These are phyloP conservation scores for Basipetospora chlamydospora DNA, from an alignment of 2,329 filamentous ascomycete species.

Conservation along the genomic window DNA sequence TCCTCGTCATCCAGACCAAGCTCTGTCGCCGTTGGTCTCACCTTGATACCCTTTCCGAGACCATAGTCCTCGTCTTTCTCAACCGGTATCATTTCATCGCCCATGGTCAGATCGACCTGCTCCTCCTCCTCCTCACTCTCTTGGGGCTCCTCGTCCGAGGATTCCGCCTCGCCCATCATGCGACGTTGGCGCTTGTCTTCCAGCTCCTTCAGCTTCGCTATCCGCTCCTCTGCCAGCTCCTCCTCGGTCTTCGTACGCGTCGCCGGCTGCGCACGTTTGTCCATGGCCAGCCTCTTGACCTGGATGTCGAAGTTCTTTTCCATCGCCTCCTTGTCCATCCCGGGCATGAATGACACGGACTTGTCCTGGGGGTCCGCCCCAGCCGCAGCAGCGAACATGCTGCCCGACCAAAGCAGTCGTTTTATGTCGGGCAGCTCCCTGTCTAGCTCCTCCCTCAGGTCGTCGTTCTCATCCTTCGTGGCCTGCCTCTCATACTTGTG, in stretches of 20 bases:
- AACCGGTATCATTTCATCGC: slow-evolving; percentile 11
- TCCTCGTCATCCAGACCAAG: slow-evolving; percentile 84
- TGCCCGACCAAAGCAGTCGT: slow-evolving; percentile 46
- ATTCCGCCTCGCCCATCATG: slow-evolving; percentile 72
- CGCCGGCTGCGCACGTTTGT: slow-evolving; percentile 72
- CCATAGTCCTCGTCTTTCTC: slow-evolving; percentile 43
- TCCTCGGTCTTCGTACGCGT: slow-evolving; percentile 86
- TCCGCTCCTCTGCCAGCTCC: slow-evolving; percentile 66
- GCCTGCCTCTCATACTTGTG: slow-evolving; percentile 92
- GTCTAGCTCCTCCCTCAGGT: slow-evolving; percentile 70
- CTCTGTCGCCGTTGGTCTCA: slow-evolving; percentile 41
- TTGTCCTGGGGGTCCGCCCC: slow-evolving; percentile 2
- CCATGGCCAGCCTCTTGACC: slow-evolving; percentile 67
- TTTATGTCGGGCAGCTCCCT: slow-evolving; percentile 68
- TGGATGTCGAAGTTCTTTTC: slow-evolving; percentile 82
- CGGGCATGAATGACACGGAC: slow-evolving; percentile 10
- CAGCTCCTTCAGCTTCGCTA: slow-evolving; percentile 59
- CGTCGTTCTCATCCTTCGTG: slow-evolving; percentile 84
- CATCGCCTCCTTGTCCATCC: slow-evolving; percentile 51
- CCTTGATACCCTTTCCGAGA: slow-evolving; percentile 43
- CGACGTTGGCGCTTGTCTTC: slow-evolving; percentile 70
- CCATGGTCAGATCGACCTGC: slow-evolving; percentile 17
- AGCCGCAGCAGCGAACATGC: slow-evolving; percentile 14
- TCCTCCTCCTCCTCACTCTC: slow-evolving; percentile 24
- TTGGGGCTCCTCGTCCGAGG: slow-evolving; percentile 43